These are phyloP conservation scores for Thielaviopsis musarum DNA, from an alignment of 2,329 filamentous ascomycete genomes.

Conservation along the genomic window DNA sequence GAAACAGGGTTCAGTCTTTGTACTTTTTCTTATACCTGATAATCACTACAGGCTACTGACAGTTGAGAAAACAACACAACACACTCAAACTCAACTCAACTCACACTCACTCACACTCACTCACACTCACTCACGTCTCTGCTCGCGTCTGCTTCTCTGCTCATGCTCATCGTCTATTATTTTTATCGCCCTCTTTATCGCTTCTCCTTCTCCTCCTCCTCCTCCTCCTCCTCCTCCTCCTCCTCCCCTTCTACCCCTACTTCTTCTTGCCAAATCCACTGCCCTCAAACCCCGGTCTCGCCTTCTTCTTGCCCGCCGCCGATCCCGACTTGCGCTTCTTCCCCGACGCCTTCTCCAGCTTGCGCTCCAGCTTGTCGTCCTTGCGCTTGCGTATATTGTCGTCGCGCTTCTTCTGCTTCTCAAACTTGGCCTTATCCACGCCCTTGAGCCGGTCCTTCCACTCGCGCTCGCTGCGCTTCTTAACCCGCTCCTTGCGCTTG, in stretches of 20 bases:
- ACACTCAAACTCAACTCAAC: too few relatives aligned
- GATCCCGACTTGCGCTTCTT: constrained; percentile 11
- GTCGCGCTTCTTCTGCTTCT: constrained; percentile 67
- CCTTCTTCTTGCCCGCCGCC: constrained; percentile 8
- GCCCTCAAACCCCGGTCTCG: constrained; percentile 11
- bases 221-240: neutral
- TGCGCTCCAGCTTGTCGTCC: constrained; percentile 51
- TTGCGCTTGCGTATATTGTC: constrained; percentile 58
- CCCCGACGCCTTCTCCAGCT: constrained; percentile 26
- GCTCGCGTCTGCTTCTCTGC: too few relatives aligned
- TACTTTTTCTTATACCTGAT: too few relatives aligned
- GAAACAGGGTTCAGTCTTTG: too few relatives aligned
- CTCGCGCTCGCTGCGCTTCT: constrained; percentile 82
- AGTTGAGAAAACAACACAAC: too few relatives aligned
- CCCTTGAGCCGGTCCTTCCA: constrained; percentile 61
- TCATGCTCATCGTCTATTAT: too few relatives aligned
- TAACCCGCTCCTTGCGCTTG: constrained; percentile 78
- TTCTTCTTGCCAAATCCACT: constrained; percentile 12
- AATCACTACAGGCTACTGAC: too few relatives aligned
- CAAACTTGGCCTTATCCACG: constrained; percentile 58
- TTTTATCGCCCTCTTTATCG: neutral
- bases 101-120: too few relatives aligned
- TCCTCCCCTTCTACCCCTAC: neutral
- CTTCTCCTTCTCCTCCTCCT: neutral
- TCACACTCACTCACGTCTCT: too few relatives aligned